A percentile compares a stretch with the other conserved stretches of the same genome.
Conservation (phyloP, 2,329 filamentous ascomycete genomes). For the Diaporthe eres region DNA sequence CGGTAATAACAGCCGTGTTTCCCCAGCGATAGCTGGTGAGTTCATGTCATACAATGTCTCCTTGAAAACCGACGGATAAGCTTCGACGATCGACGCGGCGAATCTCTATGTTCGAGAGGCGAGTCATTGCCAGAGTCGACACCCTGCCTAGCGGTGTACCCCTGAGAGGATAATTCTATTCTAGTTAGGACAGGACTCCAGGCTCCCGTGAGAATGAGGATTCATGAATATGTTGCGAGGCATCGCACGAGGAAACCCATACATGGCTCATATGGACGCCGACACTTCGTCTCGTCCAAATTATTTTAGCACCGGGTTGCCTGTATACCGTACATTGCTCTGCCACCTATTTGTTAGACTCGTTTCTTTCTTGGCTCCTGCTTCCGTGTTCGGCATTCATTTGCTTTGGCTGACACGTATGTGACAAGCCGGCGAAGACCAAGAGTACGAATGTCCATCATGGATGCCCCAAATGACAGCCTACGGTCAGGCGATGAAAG, state of each 20-base stretch:
- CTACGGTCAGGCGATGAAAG: not conserved
- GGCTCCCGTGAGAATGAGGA: not conserved
- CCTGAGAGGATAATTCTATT: slow-evolving; percentile 8
- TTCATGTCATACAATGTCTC: not conserved
- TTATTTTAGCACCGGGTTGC: not conserved
- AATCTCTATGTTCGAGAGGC: not conserved
- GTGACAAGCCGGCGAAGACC: not conserved
- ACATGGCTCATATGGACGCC: not conserved
- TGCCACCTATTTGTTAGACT: not conserved
- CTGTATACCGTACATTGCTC: not conserved
- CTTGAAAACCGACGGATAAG: not conserved
- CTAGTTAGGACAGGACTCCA: not conserved
- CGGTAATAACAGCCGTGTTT: not conserved
- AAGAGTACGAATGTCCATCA: not conserved
- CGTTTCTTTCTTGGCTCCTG: not conserved
- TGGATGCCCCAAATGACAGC: not conserved
- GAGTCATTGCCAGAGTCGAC: not conserved
- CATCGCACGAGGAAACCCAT: not conserved
- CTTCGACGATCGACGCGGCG: slow-evolving; percentile 11
- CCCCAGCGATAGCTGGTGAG: not conserved
- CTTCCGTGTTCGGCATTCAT: not conserved
- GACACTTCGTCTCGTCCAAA: not conserved
- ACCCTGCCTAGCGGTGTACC: not conserved
- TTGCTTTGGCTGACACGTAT: too few relatives aligned
- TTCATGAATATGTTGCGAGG: not conserved